Conservation (phyloP, 768 basidiomycete species). For the Psilocybe cubensis region DNA sequence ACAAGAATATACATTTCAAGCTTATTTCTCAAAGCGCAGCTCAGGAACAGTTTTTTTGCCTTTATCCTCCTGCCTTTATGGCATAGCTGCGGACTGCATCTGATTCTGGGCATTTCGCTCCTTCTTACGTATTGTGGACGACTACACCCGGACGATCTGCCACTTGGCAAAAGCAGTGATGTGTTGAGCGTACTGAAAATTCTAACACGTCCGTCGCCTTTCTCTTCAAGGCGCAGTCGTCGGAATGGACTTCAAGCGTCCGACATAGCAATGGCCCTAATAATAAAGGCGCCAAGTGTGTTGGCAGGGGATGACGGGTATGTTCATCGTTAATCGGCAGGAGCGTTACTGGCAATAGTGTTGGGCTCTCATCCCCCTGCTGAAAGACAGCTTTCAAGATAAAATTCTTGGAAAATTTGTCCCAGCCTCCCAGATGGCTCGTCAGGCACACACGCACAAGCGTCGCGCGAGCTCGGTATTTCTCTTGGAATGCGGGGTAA, state of each 20-base stretch:
- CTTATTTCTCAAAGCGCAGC: slow-evolving; percentile 15
- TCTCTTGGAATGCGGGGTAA: background rate
- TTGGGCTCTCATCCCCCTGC: too few species aligned
- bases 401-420: too few species aligned
- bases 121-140: background rate
- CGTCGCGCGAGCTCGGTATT: too few species aligned
- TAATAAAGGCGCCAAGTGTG: background rate
- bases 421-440: too few species aligned
- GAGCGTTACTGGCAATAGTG: background rate
- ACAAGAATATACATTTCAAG: slow-evolving; percentile 10
- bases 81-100: background rate
- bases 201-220: background rate
- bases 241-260: background rate
- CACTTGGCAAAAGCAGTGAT: slow-evolving; percentile 2
- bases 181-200: background rate
- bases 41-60: background rate
- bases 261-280: background rate
- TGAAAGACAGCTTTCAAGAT: too few species aligned
- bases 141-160: background rate
- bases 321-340: background rate
- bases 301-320: background rate
- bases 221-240: background rate
- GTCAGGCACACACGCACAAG: too few species aligned
- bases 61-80: background rate
- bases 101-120: too few species aligned